Percentiles rank a stretch among this genome's conserved stretches.
phyloP scores from a whole-genome alignment of 805 yeast genomes.

The Spathaspora sp. region DNA sequence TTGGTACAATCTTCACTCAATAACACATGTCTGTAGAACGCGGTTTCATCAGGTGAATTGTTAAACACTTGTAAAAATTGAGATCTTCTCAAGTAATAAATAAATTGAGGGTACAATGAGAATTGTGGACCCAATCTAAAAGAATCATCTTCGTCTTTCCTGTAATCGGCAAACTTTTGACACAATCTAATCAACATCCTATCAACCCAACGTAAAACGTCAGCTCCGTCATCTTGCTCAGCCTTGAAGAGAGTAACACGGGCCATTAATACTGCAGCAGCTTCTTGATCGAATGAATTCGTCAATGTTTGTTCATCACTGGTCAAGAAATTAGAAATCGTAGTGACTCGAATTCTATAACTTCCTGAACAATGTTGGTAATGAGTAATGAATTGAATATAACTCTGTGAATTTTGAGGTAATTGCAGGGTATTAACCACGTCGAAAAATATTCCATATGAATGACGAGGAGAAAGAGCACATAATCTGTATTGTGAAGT shows the following conservation, averaged over 20 bases:
- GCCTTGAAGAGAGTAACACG: conserved; percentile 84
- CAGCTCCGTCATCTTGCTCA: conserved; percentile 81
- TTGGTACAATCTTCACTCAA: conserved; percentile 89
- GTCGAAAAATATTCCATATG: conserved; percentile 89
- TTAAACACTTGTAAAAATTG: conserved; percentile 95
- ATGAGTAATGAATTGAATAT: conserved; percentile 81
- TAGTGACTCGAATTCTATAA: conserved; percentile 85
- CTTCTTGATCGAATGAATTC: conserved; percentile 93
- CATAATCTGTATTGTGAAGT: conserved; percentile 87
- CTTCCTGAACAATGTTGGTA: conserved; percentile 96
- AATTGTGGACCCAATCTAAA: conserved; percentile 83
- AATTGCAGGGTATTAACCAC: conserved; percentile 43
- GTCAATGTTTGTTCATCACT: conserved; percentile 46
- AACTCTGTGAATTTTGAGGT: conserved; percentile 28
- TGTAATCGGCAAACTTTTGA: conserved; percentile 89
- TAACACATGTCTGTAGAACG: conserved; percentile 90
- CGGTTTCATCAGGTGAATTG: conserved; percentile 98
- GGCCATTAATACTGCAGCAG: conserved; percentile 93
- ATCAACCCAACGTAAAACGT: conserved; percentile 92
- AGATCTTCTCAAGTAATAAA: conserved; percentile 92
- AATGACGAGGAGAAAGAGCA: conserved; percentile 78
- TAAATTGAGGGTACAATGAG: conserved; percentile 89
- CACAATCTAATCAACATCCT: conserved; percentile 85
- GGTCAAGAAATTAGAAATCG: conserved; percentile 58
- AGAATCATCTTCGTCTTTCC: conserved; percentile 78